A percentile compares a stretch with the other conserved stretches of the same genome.
These are phyloP conservation scores for Suillus lakei DNA, from an alignment of 768 basidiomycete species.

Conservation along the genomic window DNA sequence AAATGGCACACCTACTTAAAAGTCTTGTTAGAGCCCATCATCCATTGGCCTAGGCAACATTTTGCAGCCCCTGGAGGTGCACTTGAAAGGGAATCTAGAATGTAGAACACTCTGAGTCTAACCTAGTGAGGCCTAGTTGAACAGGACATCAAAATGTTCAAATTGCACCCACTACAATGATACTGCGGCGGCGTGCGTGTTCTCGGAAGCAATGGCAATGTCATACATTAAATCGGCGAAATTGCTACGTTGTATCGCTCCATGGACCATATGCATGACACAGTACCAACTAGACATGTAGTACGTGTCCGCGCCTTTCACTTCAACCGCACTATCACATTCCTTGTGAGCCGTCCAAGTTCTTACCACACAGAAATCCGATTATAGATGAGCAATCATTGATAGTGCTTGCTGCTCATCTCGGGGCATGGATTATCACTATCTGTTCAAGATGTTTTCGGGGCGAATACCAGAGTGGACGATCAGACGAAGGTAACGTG, in stretches of 20 bases:
- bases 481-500: neutral
- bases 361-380: neutral
- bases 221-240: neutral
- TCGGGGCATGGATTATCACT: neutral
- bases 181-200: neutral
- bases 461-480: neutral
- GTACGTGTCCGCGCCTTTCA: too few species aligned
- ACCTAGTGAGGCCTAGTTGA: neutral
- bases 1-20: neutral
- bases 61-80: neutral
- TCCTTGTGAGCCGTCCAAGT: neutral
- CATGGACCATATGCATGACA: too few species aligned
- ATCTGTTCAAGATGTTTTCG: neutral
- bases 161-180: neutral
- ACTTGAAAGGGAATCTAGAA: neutral
- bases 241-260: neutral
- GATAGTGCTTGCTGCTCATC: neutral
- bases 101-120: neutral
- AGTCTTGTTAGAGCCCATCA: neutral
- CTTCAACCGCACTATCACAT: neutral
- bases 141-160: neutral
- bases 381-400: neutral
- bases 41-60: neutral
- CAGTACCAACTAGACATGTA: too few species aligned
- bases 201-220: neutral